These are phyloP conservation scores for Chlorella variabilis DNA, from an alignment of 163 green algal species.

Conservation along the genomic window DNA sequence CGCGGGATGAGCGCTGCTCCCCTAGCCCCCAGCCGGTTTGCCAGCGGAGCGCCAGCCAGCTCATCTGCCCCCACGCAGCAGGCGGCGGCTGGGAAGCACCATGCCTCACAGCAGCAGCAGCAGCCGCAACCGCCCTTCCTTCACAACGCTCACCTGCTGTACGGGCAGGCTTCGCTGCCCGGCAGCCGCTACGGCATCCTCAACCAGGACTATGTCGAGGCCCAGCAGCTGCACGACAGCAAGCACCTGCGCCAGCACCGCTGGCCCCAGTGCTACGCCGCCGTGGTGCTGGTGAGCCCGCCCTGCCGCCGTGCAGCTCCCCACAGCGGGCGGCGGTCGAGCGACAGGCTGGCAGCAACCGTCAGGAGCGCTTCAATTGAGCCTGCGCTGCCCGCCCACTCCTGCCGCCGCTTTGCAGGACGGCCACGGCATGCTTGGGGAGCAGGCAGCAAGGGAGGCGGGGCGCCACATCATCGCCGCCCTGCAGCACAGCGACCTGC, in stretches of 20 bases:
- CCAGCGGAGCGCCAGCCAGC: no score
- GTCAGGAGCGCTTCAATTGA: no score
- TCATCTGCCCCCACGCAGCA: no score
- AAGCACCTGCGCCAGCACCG: slow-evolving; percentile 9
- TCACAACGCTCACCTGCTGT: no score
- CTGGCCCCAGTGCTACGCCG: slow-evolving; percentile 43
- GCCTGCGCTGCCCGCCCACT: no score
- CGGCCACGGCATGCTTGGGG: slow-evolving; percentile 77
- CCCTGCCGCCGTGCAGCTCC: no score
- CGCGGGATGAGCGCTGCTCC: no score
- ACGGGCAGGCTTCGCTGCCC: slow-evolving; percentile 8
- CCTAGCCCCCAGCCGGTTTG: no score
- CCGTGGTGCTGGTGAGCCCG: slow-evolving; percentile 47
- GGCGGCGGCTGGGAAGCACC: no score
- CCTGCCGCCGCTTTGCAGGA: neutral
- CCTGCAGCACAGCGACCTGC: slow-evolving; percentile 29
- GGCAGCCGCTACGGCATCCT: slow-evolving; percentile 67
- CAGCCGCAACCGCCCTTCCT: neutral
- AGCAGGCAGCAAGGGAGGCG: slow-evolving; percentile 54
- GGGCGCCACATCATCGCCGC: slow-evolving; percentile 53
- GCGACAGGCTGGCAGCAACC: no score
- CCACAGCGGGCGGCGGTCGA: no score
- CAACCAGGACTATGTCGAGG: slow-evolving; percentile 67
- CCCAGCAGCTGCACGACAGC: slow-evolving; percentile 28
- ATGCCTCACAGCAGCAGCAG: neutral